Conservation (phyloP, 345 rosid species). For the rapeseed (Brassica napus) region DNA sequence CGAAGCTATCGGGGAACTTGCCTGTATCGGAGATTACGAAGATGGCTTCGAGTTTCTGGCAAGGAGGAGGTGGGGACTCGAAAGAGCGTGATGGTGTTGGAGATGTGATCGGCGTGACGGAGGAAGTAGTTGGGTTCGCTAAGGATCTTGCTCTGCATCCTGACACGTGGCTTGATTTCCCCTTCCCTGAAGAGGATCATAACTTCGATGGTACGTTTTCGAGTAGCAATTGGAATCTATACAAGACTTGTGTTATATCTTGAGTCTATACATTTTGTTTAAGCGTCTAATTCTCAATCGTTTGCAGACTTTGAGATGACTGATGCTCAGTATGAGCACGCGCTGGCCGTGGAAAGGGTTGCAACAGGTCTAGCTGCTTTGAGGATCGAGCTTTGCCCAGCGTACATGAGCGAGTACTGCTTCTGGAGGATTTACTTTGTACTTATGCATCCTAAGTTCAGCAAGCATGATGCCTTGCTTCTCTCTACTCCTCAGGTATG, state of each 20-base stretch:
- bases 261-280: neutral
- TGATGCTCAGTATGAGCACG: slow-evolving; percentile 79
- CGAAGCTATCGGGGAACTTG: slow-evolving; percentile 69
- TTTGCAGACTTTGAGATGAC: slow-evolving; percentile 79
- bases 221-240: neutral
- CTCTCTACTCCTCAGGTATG: slow-evolving; percentile 84
- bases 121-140: slow-evolving; percentile 85
- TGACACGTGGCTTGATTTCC: slow-evolving; percentile 95
- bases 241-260: neutral
- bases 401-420: slow-evolving; percentile 83
- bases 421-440: slow-evolving; percentile 98
- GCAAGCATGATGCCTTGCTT: slow-evolving; percentile 69
- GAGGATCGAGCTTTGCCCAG: slow-evolving; percentile 87
- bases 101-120: slow-evolving; percentile 66
- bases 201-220: slow-evolving; percentile 62
- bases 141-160: slow-evolving; percentile 88
- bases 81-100: slow-evolving; percentile 39
- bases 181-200: slow-evolving; percentile 81
- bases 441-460: slow-evolving; percentile 87
- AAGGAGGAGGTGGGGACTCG: slow-evolving; percentile 31
- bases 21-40: slow-evolving; percentile 47
- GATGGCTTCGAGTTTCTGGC: slow-evolving; percentile 51
- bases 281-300: neutral
- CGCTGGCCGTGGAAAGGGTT: slow-evolving; percentile 68
- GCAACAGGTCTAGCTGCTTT: slow-evolving; percentile 75